Conservation (phyloP, 192 early-diverging fungal species). For the Phycomyces nitens region DNA sequence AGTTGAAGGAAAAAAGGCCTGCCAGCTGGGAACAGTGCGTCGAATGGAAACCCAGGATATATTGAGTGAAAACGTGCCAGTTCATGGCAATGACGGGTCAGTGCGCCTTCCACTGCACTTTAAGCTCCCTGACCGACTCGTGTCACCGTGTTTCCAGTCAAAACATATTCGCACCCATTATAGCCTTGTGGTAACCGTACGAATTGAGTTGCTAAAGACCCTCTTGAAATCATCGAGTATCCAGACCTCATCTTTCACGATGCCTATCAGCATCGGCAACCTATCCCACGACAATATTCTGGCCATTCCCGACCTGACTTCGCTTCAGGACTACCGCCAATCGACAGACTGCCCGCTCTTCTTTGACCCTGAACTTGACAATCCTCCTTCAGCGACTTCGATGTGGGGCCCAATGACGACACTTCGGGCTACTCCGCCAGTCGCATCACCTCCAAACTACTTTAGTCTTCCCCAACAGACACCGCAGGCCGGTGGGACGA, state of each 20-base stretch:
- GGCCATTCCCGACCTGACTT: constrained; percentile 25
- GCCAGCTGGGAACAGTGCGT: constrained; percentile 23
- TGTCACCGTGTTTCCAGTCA: constrained; percentile 34
- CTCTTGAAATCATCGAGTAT: constrained; percentile 13
- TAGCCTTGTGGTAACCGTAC: constrained; percentile 15
- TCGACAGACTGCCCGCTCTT: constrained; percentile 25
- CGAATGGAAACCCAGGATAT: constrained; percentile 20
- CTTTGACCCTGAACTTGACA: constrained; percentile 33
- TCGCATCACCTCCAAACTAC: constrained; percentile 26
- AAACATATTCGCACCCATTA: constrained; percentile 36
- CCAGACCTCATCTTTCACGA: constrained; percentile 18
- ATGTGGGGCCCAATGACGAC: constrained; percentile 17
- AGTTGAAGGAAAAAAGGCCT: constrained; percentile 23
- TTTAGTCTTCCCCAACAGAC: constrained; percentile 28
- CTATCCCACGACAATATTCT: constrained; percentile 28
- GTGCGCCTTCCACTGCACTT: constrained; percentile 15
- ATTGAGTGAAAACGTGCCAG: constrained; percentile 1
- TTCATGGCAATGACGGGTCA: neutral
- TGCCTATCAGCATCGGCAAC: constrained; percentile 36
- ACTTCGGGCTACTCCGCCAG: constrained; percentile 13
- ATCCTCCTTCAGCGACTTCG: constrained; percentile 13
- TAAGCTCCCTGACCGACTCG: constrained; percentile 31
- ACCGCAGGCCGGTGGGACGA: constrained; percentile 24
- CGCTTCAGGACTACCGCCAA: constrained; percentile 20
- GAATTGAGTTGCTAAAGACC: constrained; percentile 14